phyloP scores from a whole-genome alignment of 73 alveolate genomes.

The Blepharisma japonicum region DNA sequence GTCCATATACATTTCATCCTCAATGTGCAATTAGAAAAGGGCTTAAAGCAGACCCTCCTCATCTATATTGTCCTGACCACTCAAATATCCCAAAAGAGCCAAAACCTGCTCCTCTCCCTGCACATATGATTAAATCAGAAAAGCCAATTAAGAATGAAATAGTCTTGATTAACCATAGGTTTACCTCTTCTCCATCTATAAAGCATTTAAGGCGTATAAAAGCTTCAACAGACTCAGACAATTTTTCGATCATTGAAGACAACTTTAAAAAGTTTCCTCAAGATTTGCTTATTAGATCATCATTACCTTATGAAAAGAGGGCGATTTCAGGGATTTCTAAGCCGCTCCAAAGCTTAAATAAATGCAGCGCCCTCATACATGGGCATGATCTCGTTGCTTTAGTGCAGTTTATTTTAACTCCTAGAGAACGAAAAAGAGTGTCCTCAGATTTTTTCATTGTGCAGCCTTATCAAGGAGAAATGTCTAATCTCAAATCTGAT shows the following conservation, averaged over 20 bases:
- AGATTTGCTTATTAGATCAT: no score
- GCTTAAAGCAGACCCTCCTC: not conserved
- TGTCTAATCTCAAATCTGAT: not conserved
- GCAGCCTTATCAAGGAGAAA: not conserved
- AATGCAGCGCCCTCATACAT: no score
- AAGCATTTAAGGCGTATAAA: not conserved
- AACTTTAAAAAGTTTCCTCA: not conserved
- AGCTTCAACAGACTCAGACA: not conserved
- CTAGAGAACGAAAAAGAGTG: no score
- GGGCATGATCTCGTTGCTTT: no score
- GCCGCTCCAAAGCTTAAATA: no score
- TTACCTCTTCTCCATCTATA: not conserved
- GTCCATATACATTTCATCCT: conserved; percentile 18
- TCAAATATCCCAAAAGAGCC: not conserved
- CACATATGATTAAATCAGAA: not conserved
- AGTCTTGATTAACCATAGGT: no score
- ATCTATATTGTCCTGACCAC: not conserved
- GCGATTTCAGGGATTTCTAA: no score
- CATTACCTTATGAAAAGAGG: no score
- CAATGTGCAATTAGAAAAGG: conserved; percentile 11
- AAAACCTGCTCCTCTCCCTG: not conserved
- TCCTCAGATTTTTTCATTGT: no score
- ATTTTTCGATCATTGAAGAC: not conserved
- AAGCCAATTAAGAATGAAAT: no score
- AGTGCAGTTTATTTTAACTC: no score